Conservation (phyloP, 768 basidiomycete species). For the Candolleomyces aberdarensis region DNA sequence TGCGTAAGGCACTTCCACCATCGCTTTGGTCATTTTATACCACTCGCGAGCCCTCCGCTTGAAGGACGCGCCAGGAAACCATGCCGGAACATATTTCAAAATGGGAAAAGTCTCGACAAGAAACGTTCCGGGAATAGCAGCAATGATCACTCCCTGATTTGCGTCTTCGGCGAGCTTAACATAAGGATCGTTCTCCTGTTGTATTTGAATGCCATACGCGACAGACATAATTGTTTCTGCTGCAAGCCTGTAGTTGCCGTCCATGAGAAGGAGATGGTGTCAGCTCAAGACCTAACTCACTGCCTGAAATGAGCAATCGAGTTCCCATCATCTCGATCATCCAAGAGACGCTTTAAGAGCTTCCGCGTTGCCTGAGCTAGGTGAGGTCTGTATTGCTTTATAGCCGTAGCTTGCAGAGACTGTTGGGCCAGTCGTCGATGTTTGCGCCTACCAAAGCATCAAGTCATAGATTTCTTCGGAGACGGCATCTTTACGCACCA, state of each 20-base stretch:
- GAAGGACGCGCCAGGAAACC: constrained; percentile 32
- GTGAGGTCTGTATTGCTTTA: too few relatives aligned
- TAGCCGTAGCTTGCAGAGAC: too few relatives aligned
- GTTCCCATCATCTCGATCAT: too few relatives aligned
- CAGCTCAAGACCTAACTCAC: neutral
- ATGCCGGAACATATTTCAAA: constrained; percentile 27
- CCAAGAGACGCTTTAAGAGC: too few relatives aligned
- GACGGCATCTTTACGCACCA: too few relatives aligned
- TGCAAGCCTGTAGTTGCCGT: constrained; percentile 9
- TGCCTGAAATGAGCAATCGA: too few relatives aligned
- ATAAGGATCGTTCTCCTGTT: constrained; percentile 27
- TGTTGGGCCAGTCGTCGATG: constrained; percentile 24
- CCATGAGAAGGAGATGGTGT: too few relatives aligned
- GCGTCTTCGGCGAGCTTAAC: constrained; percentile 23
- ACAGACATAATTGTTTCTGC: constrained; percentile 31
- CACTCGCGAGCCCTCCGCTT: constrained; percentile 38
- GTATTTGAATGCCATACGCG: constrained; percentile 34
- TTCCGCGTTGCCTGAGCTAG: too few relatives aligned
- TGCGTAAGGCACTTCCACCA: constrained; percentile 33
- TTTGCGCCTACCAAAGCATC: neutral
- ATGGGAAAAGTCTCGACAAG: constrained; percentile 26
- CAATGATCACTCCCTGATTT: constrained; percentile 16
- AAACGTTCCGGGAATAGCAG: constrained; percentile 26
- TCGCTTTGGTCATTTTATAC: constrained; percentile 25
- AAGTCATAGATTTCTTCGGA: too few relatives aligned